Evolutionary conservation across 139 green algal genomes (phyloP), one percentile per base, ranked within the genome.

Genomic region (Coccomyxa sp.): DNA sequence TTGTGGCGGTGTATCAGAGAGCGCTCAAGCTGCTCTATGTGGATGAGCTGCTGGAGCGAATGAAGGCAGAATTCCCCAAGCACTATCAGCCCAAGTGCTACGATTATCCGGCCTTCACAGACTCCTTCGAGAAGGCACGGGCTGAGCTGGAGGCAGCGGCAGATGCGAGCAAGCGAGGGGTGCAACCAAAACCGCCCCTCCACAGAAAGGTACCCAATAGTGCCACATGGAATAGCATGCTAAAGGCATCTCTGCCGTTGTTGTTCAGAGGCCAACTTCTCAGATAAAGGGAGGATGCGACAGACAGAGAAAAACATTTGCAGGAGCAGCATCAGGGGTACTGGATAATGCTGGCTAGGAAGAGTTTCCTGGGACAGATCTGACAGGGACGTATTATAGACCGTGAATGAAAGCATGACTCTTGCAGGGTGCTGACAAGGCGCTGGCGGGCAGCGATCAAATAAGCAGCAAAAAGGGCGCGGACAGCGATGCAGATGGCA

Each of bases 1-100:
- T 99, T 89, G 97, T 99, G 66, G 97, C 95, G 0, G 96, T 97
- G 10, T 98, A 99, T 85, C 95, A 98, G 68, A 91, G 94, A 74
- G 88, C 96, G 23, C 87, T 98, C 12, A 95, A 93, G 74, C 88
- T 99, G 23, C 83, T 94, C 67, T 98, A 98, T 82, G 94, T 98
- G 31, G 94, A 98, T 60, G 89, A 94, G 76, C 88, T 98, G 79
- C 89, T 98, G 80, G 79, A 90, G n/a, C 60, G 77, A 13, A 83
- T 95, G 0, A 93, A 93, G 74, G 82, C 86, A 14, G 88, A 93
- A n/a, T 98, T 96, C 79, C 25, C 78, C 16, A n/a, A 82, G 0
- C 86, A 91, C 74, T 87, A 90, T 84, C 82, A 87, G 25, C 66
- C 83, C 71, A 45, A 28, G 76, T 82, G 74, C 75, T 51, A 82